A percentile compares a stretch with the other conserved stretches of the same genome.
These are phyloP conservation scores for Geotrichum armillariae DNA, from an alignment of 1,139 yeast species.

Conservation along the genomic window DNA sequence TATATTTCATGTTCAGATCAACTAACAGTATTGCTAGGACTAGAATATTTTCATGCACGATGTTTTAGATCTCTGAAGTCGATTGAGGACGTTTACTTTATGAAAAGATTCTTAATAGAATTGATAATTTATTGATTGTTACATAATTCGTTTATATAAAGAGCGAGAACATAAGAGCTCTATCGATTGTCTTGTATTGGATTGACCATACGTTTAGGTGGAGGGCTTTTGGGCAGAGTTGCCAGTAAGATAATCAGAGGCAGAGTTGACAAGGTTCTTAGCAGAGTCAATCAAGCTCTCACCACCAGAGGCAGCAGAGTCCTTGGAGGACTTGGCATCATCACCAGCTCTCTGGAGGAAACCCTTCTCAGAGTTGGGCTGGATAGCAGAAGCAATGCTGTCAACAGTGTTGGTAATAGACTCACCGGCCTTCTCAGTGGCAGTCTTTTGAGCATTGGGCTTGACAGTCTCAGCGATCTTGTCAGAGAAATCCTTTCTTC, in stretches of 20 bases:
- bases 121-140: too few relatives aligned
- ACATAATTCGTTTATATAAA: too few relatives aligned
- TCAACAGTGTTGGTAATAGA: conserved; percentile 64
- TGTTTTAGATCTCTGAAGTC: too few relatives aligned
- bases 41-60: too few relatives aligned
- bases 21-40: too few relatives aligned
- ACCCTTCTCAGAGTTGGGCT: conserved; percentile 70
- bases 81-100: too few relatives aligned
- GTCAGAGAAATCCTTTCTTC: conserved; percentile 74
- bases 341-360: conserved; percentile 67
- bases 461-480: conserved; percentile 65
- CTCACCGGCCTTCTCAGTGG: conserved; percentile 70
- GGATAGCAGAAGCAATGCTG: conserved; percentile 55
- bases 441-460: conserved; percentile 71
- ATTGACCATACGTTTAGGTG: too few relatives aligned
- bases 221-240: conserved; percentile 20
- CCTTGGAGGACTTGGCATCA: conserved; percentile 28
- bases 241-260: conserved; percentile 22
- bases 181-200: too few relatives aligned
- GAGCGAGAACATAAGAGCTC: too few relatives aligned
- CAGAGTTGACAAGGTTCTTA: conserved; percentile 21
- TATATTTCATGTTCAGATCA: too few relatives aligned
- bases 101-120: too few relatives aligned
- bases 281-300: conserved; percentile 22
- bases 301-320: conserved; percentile 14